Conservation (phyloP, 345 rosid species). For the Bruguiera gymnorhiza region DNA sequence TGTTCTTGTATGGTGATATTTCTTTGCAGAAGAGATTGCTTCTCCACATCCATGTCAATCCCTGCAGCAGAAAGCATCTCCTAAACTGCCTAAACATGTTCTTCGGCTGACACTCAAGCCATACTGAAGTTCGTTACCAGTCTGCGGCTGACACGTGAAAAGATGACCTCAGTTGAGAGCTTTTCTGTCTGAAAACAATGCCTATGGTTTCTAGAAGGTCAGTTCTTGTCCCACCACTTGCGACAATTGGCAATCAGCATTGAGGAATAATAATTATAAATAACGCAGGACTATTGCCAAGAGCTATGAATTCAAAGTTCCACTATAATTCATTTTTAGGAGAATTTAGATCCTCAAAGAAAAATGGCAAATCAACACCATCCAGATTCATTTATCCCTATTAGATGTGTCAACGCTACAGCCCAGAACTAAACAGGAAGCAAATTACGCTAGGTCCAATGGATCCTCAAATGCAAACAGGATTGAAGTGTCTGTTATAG, state of each 20-base stretch:
- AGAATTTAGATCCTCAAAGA: too few relatives aligned
- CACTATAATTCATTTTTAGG: not conserved
- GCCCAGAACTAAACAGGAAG: too few relatives aligned
- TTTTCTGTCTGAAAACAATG: not conserved
- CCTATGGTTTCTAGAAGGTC: not conserved
- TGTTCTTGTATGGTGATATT: constrained; percentile 74
- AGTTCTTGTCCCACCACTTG: too few relatives aligned
- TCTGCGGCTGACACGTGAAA: constrained; percentile 36
- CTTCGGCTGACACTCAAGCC: constrained; percentile 79
- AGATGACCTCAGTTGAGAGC: not conserved
- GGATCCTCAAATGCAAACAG: too few relatives aligned
- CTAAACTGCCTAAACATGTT: constrained; percentile 80
- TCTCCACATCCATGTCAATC: constrained; percentile 71
- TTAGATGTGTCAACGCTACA: too few relatives aligned
- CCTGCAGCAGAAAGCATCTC: constrained; percentile 98
- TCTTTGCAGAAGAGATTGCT: constrained; percentile 68
- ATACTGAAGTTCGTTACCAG: constrained; percentile 48
- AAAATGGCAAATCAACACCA: too few relatives aligned
- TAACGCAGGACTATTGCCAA: not conserved
- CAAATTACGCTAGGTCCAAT: too few relatives aligned
- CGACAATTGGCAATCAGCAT: not conserved
- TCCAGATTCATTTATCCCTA: too few relatives aligned
- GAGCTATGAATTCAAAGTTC: not conserved
- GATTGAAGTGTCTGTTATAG: too few relatives aligned
- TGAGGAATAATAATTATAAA: not conserved